Evolutionary conservation across 345 rosid genomes (phyloP), one percentile per base, ranked within the genome.

Genomic region (Lepidium aucheri): DNA sequence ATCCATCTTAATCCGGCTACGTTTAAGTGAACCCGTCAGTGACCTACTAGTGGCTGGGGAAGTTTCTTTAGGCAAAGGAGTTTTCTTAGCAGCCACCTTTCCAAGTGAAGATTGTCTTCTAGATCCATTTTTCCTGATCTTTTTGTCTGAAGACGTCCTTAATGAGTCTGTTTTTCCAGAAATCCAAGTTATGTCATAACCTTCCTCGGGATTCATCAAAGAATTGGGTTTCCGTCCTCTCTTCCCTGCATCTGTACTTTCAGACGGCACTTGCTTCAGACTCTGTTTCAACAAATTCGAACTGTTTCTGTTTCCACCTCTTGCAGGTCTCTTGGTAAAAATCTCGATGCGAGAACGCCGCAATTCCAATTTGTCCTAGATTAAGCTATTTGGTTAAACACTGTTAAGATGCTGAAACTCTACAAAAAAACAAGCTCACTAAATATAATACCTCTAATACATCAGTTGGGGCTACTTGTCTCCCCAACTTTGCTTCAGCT

Each of bases 171-270:
- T 77, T 57, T 71, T 73, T 26, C 53, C 33, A 9, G 47, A 59
- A 51, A 68, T 42, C 91, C 85, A 81, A 68, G 81, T 68, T 61
- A 74, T 82, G 61, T 83, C 81, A 69, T 86, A 81, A 43, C 86
- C 86, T 78, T 88, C 94, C 35, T 80, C 91, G 43, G 91, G 83
- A 58, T 80, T 83, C 82, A 85, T 85, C 78, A 84, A 72, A 16
- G 89, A 82, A 78, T 85, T 91, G 33, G 85, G 96, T 77, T 73
- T 85, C 63, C 85, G 34, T 18, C 84, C 85, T 74, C 91, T 85
- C 79, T 80, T 88, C 79, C 69, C 78, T 59, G 70, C 72, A 63
- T 79, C 74, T 39, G 28, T 68, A 58, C 79, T 80, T 47, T 54
- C 80, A 74, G 61, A 62, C 61, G 54, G 30, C 71, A 49, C 64